A percentile compares a stretch with the other conserved stretches of the same genome.
Evolutionary conservation across 192 early-diverging fungal species (phyloP).

Genomic region (Coemansia sp.): DNA sequence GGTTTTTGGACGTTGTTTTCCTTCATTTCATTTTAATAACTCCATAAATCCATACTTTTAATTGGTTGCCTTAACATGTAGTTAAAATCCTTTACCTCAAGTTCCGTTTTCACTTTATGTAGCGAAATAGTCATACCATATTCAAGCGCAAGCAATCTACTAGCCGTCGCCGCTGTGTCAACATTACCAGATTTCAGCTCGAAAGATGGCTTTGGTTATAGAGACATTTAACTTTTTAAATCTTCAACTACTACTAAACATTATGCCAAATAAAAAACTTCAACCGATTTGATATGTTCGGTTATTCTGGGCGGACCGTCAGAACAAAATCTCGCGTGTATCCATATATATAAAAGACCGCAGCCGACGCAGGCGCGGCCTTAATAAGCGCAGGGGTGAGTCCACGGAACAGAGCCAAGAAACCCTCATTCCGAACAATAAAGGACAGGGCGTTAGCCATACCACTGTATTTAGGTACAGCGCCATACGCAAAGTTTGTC

Average conservation of each 20-base stretch:
- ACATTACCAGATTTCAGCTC: background rate
- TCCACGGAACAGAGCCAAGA: conserved; percentile 86
- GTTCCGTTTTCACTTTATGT: too few relatives aligned
- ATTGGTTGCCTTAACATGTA: too few relatives aligned
- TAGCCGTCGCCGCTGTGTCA: too few relatives aligned
- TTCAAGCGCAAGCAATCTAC: too few relatives aligned
- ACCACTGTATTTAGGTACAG: conserved; percentile 67
- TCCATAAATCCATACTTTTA: too few relatives aligned
- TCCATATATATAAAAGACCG: conserved; percentile 85
- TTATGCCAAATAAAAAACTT: too few relatives aligned
- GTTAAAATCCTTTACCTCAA: too few relatives aligned
- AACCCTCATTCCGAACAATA: conserved; percentile 77
- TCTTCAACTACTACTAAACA: too few relatives aligned
- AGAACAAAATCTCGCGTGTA: conserved; percentile 60
- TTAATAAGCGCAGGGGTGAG: conserved; percentile 83
- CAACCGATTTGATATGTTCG: too few relatives aligned
- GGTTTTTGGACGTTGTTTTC: too few relatives aligned
- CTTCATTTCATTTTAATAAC: too few relatives aligned
- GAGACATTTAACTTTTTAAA: background rate
- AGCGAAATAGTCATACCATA: too few relatives aligned
- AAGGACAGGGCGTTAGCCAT: conserved; percentile 59
- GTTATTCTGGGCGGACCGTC: conserved; percentile 8
- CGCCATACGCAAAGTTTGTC: conserved; percentile 59
- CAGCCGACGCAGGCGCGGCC: conserved; percentile 78
- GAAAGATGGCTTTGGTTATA: background rate